Evolutionary conservation across 768 basidiomycete genomes (phyloP).

Genomic region (Lenzites betulinus): DNA sequence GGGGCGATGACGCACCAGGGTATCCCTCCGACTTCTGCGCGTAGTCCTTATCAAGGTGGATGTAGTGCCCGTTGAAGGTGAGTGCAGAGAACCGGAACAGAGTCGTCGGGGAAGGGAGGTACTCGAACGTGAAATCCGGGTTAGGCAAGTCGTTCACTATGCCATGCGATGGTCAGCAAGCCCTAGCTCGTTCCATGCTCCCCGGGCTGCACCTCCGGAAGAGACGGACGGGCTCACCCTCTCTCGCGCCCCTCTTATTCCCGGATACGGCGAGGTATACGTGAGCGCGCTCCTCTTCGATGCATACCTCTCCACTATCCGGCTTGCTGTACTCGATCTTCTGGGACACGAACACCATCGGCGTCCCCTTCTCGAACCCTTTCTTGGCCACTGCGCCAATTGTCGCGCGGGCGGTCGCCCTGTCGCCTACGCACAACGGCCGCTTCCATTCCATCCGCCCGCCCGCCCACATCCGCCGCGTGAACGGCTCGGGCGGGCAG

Average conservation of each 20-base stretch:
- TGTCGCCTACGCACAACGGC: constrained; percentile 56
- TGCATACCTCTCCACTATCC: constrained; percentile 46
- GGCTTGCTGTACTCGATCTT: constrained; percentile 51
- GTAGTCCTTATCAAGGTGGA: constrained; percentile 80
- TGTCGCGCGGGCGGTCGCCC: constrained; percentile 48
- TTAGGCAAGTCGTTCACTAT: constrained; percentile 54
- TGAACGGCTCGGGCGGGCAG: constrained; percentile 72
- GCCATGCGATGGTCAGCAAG: not conserved
- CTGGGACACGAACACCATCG: constrained; percentile 79
- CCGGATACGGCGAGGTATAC: constrained; percentile 55
- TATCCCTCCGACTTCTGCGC: constrained; percentile 70
- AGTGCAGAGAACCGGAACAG: constrained; percentile 87
- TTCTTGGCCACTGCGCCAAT: constrained; percentile 61
- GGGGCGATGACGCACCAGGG: constrained; percentile 47
- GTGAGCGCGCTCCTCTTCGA: constrained; percentile 67
- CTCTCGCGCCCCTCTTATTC: constrained; percentile 37
- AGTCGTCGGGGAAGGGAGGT: constrained; percentile 66
- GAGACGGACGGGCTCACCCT: constrained; percentile 39
- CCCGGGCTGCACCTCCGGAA: not conserved
- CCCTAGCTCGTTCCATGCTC: not conserved
- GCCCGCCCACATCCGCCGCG: constrained; percentile 81
- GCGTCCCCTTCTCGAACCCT: constrained; percentile 59
- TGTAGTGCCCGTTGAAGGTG: constrained; percentile 83
- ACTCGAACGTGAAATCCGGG: constrained; percentile 62
- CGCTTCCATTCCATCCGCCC: constrained; percentile 67